Evolutionary conservation across 225 moss, liverwort and hornwort species (phyloP), one percentile per base, ranked within the genome.

Genomic region (Rhytidiadelphus loreus): DNA sequence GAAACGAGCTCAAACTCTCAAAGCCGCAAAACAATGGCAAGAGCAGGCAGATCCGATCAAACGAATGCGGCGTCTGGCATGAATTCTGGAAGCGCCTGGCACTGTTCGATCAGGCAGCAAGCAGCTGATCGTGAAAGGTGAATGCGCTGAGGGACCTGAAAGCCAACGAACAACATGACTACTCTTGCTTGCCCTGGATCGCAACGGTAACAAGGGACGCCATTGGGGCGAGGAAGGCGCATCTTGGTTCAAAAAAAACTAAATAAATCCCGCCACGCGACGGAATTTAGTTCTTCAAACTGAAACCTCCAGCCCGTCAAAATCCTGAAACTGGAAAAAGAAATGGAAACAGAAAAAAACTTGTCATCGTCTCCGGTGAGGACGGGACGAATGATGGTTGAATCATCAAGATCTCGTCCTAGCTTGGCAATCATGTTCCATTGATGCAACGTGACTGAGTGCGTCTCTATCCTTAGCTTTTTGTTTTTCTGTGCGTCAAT

Each of bases 171-270:
- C 35, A 23, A 24, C 59, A 73, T 8, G 16, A 28, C 48, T n/a
- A 39, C 22, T 18, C 82, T 18, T 64, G 59, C 64, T 43, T 48
- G 65, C 60, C 37, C 75, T 75, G 76, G 84, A 88, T 72, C 60
- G 39, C 87, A 92, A 92, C 92, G 90, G 88, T 88, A 90, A 90
- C 62, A 48, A 71, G 55, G 32, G 63, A 70, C 9, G 32, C 26
- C 83, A 77, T 85, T 58, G 71, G 28, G 55, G n/a, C 66, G 60
- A 52, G 35, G 24, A 87, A 91, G 44, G 7, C 44, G 46, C 32
- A 19, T n/a, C 79, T n/a, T 12, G 62, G 28, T 81, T 87, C 87
- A 81, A 70, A 81, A 46, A 80, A 80, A 48, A 60, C 59, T 59
- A 60, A 81, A 48, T 48, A 87, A 80, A 61, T 52, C 58, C 79